Evolutionary conservation across 2,329 filamentous ascomycete genomes (phyloP).

Genomic region (Cercospora sp.): DNA sequence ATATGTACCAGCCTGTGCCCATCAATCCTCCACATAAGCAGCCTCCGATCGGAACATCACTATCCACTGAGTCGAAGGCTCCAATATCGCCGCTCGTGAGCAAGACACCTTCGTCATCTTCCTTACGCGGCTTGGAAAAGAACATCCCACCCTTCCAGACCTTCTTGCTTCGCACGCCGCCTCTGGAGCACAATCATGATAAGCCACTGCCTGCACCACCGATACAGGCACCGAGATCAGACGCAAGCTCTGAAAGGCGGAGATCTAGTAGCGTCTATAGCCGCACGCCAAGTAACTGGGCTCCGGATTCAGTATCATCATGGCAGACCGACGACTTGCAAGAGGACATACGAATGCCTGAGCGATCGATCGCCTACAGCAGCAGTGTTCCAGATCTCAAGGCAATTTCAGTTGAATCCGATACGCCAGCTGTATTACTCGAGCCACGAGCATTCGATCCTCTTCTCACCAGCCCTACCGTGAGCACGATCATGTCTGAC

Average conservation of each 20-base stretch:
- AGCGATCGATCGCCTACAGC: slow-evolving; percentile 35
- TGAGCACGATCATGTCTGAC: slow-evolving; percentile 19
- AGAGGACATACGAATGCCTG: slow-evolving; percentile 27
- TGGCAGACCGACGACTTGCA: slow-evolving; percentile 29
- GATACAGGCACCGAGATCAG: not conserved
- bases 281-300: slow-evolving; percentile 34
- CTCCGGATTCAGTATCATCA: slow-evolving; percentile 12
- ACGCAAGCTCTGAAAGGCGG: slow-evolving; percentile 17
- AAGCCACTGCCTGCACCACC: slow-evolving; percentile 39
- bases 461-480: slow-evolving; percentile 30
- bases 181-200: slow-evolving; percentile 28
- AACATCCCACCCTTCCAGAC: slow-evolving; percentile 36
- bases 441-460: slow-evolving; percentile 34
- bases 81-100: slow-evolving; percentile 13
- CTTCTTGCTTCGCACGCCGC: slow-evolving; percentile 37
- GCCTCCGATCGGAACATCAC: slow-evolving; percentile 19
- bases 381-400: slow-evolving; percentile 33
- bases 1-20: slow-evolving; percentile 14
- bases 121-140: slow-evolving; percentile 31
- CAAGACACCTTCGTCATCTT: slow-evolving; percentile 27
- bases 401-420: not conserved
- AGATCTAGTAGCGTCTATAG: slow-evolving; percentile 41
- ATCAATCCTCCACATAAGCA: slow-evolving; percentile 19
- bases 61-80: slow-evolving; percentile 10
- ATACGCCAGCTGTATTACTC: slow-evolving; percentile 15